These are phyloP conservation scores for Gaillardinia entomophila DNA, from an alignment of 805 yeast species.

Conservation along the genomic window DNA sequence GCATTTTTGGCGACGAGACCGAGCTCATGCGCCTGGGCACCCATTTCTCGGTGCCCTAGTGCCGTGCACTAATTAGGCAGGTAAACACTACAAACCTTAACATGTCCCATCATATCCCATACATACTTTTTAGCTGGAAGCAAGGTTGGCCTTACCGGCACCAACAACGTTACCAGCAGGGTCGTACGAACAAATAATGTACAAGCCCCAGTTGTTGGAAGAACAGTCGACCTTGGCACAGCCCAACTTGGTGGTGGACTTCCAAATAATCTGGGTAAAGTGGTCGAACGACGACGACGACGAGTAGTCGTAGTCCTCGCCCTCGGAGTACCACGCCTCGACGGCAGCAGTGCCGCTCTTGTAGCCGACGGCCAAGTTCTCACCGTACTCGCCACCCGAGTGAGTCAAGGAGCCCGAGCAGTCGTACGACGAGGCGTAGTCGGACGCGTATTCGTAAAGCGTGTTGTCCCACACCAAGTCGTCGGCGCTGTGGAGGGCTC, in stretches of 20 bases:
- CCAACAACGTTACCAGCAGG: constrained; percentile 70
- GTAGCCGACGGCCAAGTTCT: constrained; percentile 36
- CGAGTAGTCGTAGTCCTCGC: constrained; percentile 16
- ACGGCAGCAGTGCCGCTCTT: constrained; percentile 25
- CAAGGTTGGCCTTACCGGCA: constrained; percentile 11
- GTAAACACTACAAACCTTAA: neutral
- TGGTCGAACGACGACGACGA: constrained; percentile 44
- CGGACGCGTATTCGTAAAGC: constrained; percentile 50
- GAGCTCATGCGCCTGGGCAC: constrained; percentile 6
- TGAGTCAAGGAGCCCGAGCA: constrained; percentile 36
- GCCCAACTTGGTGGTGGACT: constrained; percentile 53
- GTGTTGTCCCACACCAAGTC: constrained; percentile 50
- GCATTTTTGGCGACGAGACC: constrained; percentile 5
- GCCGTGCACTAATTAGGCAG: too few relatives aligned
- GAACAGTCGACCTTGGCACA: constrained; percentile 66
- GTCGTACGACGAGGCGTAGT: constrained; percentile 40
- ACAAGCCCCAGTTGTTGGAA: constrained; percentile 40
- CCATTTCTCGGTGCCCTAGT: too few relatives aligned
- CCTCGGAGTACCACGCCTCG: constrained; percentile 38
- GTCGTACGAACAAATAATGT: constrained; percentile 68
- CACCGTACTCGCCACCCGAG: constrained; percentile 36
- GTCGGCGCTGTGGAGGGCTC: constrained; percentile 49
- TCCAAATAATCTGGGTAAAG: constrained; percentile 81
- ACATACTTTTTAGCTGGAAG: neutral
- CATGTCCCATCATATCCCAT: neutral